Base-by-base conservation (phyloP, 2,329 filamentous ascomycete species). In the Paracoccidioides brasiliensis region DNA sequence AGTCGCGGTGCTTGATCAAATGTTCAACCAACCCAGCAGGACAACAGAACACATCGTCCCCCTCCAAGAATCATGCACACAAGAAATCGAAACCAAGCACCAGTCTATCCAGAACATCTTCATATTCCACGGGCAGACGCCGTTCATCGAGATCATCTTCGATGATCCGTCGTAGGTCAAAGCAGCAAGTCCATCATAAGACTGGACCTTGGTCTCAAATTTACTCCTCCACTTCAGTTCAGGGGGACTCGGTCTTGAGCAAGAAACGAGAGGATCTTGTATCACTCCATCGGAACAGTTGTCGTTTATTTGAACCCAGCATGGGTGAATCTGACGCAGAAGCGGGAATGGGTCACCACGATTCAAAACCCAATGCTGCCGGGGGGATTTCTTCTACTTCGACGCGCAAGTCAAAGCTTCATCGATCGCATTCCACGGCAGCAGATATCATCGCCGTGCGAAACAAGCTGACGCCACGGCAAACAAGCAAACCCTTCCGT, bases 201-300 rank as follows among this genome's bases (percentile, higher is more conserved):
- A 42, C 65, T 4, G 61, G 65, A 45, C 66, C 69, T 3, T 64
- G 68, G 22, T 60, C 64, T 28, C 65, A 65, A 52, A 59, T 63
- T 37, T 60, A 62, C 12, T 63, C 15, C 59, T 55, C 44, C 49
- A 61, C 4, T 61, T 40, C 63, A 66, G 43, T 64, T 64, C n/a
- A 60, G 64, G 37, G 64, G 64, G 35, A 56, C 61, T 15, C 52
- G 61, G 15, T 37, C 54, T 50, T 45, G 42, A 58, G 52, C 60
- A 64, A 48, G 53, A 62, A 12, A 56, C 64, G 45, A 51, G 63
- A 72, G 53, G 67, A 69, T 12, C 63, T 73, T 8, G 48, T 73
- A 7, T 66, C 69, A 1, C 58, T 73, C 22, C 69, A 73, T 49
- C 69, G 70, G 5, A 67, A 73, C 48, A 70, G 70, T 49, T 71